Evolutionary conservation across 768 basidiomycete genomes (phyloP), one percentile per base, ranked within the genome.

Genomic region (Termitomyces sp.): DNA sequence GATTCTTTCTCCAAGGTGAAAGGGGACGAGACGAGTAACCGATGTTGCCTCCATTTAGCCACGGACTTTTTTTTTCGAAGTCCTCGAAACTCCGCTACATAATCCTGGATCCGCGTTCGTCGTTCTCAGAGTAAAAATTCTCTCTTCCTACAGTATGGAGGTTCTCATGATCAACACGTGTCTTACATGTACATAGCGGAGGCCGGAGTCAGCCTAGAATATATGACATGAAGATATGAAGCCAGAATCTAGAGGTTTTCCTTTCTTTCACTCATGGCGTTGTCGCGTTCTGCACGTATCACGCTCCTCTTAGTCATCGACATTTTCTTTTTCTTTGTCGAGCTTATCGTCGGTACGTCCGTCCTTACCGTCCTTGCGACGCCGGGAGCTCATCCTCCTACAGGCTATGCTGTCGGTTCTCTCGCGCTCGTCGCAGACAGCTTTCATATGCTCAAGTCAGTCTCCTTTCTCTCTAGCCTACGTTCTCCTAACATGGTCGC

Each of bases 381-480:
- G 17, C 17, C 27, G 10, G 34, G 12, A 56, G 58, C 25, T 55
- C 59, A 59, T 28, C 64, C 4, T 17, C 17, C 27, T 25, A 28
- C 57, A 89, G 93, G 95, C 41, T 96, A 96, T 85, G 85, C 89
- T n/a, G 93, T 97, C 54, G 94, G 94, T 28, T 96, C 94, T 1
- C 83, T 97, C 1, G 94, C 95, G 1, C 86, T 98, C 53, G 86
- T 98, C 50, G 96, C 96, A 10, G 96, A 98, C 74, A 90, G 89
- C 62, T 98, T 98, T 72, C 96, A 98, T 74, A 98, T 97, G 95
- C 86, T 98, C 74, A 98, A 98, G 94, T 95, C 60, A 59, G 86
- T n/a, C n/a, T 45, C 27, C 73, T 45, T 47, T n/a, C 43, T 28
- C 44, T 32, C 47, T 14, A 48, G 21, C 27, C 27, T 32, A 21